These are phyloP conservation scores for Hemisphaericaspora nanyangensis DNA, from an alignment of 805 yeast species.

Conservation along the genomic window DNA sequence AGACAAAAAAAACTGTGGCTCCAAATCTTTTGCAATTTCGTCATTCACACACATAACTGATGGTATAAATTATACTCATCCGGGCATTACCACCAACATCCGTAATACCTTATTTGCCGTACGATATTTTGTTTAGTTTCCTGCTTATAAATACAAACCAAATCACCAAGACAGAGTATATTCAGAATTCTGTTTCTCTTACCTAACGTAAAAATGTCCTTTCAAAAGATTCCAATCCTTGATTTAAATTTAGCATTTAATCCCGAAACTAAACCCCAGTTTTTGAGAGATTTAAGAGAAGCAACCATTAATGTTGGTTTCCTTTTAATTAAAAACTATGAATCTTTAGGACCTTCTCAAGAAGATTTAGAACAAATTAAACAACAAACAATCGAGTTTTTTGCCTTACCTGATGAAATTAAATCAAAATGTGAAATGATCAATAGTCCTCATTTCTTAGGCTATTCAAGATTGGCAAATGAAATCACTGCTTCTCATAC, in stretches of 20 bases:
- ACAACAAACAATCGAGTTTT: conserved; percentile 39
- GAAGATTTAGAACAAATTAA: conserved; percentile 34
- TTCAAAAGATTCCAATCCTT: conserved; percentile 39
- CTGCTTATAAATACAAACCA: background rate
- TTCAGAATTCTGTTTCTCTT: too few relatives aligned
- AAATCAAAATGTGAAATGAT: conserved; percentile 50
- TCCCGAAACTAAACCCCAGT: conserved; percentile 38
- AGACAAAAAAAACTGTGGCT: too few relatives aligned
- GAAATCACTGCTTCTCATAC: conserved; percentile 51
- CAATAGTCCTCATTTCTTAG: conserved; percentile 55
- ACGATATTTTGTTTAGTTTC: background rate
- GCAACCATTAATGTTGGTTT: conserved; percentile 59
- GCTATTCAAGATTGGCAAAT: conserved; percentile 53
- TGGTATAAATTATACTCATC: too few relatives aligned
- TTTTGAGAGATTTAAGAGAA: conserved; percentile 36
- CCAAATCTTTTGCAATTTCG: too few relatives aligned
- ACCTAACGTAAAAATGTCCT: conserved; percentile 28
- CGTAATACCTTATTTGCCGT: background rate
- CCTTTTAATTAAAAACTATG: conserved; percentile 41
- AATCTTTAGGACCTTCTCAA: conserved; percentile 37
- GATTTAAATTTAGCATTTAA: conserved; percentile 42
- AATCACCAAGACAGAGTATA: background rate
- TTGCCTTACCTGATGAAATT: conserved; percentile 43
- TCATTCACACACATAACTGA: too few relatives aligned
- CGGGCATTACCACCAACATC: too few relatives aligned